Evolutionary conservation across 1,284 basidiomycete genomes (phyloP).

Genomic region (Porodaedalea pini): DNA sequence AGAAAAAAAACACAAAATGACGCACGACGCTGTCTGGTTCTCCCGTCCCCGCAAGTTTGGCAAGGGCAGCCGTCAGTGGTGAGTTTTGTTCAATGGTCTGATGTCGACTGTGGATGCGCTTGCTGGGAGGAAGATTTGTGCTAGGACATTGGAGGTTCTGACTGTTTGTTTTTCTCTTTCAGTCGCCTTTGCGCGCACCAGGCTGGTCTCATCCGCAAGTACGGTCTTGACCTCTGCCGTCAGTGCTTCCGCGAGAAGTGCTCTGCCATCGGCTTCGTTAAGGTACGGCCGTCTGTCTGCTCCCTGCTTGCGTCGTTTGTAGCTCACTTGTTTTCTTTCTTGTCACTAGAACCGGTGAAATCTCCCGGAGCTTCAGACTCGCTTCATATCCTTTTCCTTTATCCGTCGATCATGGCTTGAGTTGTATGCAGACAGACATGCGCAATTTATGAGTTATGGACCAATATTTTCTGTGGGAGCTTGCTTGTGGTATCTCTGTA

Average conservation of each 20-base stretch:
- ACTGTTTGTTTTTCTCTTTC: constrained; percentile 13
- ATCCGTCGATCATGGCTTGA: not conserved
- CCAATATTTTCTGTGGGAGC: not conserved
- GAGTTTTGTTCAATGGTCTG: constrained; percentile 28
- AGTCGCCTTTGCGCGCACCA: constrained; percentile 95
- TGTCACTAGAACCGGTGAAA: constrained; percentile 41
- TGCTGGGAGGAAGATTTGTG: not conserved
- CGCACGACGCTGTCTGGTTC: constrained; percentile 91
- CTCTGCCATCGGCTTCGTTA: constrained; percentile 88
- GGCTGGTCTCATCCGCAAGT: constrained; percentile 94
- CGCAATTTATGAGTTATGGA: not conserved
- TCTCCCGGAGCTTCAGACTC: not conserved
- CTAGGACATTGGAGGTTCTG: no score
- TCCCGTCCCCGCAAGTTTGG: constrained; percentile 92
- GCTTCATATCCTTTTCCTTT: not conserved
- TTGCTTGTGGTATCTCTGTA: no score
- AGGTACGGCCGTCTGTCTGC: constrained; percentile 51
- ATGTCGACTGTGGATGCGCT: not conserved
- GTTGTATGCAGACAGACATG: not conserved
- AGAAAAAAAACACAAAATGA: constrained; percentile 48
- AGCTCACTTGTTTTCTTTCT: not conserved
- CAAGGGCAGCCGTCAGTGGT: constrained; percentile 95
- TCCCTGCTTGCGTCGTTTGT: not conserved
- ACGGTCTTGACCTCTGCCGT: constrained; percentile 94
- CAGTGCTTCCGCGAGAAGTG: constrained; percentile 98